Evolutionary conservation across 1,139 yeast genomes (phyloP).

Genomic region (Taphrina betulina): DNA sequence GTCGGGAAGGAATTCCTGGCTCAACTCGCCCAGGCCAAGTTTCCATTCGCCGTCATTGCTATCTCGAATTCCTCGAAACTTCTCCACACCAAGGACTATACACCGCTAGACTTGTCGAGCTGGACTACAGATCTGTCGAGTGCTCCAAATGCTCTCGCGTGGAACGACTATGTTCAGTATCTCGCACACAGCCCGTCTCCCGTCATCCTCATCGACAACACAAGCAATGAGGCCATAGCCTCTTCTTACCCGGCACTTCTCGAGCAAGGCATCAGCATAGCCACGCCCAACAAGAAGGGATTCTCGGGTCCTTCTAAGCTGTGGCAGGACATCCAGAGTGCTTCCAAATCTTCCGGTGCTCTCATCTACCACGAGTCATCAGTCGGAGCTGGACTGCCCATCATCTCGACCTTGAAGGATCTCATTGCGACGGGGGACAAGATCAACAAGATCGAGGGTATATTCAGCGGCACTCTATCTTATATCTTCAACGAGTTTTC

Average conservation of each 20-base stretch:
- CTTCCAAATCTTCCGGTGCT: constrained; percentile 56
- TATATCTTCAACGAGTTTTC: constrained; percentile 93
- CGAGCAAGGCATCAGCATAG: constrained; percentile 79
- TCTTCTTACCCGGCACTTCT: constrained; percentile 71
- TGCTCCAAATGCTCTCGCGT: constrained; percentile 52
- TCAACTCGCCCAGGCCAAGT: constrained; percentile 57
- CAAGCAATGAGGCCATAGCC: constrained; percentile 79
- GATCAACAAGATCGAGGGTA: constrained; percentile 87
- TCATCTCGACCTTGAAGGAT: constrained; percentile 83
- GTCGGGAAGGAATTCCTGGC: constrained; percentile 89
- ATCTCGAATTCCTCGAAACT: constrained; percentile 75
- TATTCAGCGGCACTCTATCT: constrained; percentile 93
- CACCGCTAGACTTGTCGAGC: constrained; percentile 62
- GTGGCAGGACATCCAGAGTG: constrained; percentile 73
- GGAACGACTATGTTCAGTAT: constrained; percentile 59
- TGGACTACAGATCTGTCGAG: constrained; percentile 55
- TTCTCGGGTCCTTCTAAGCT: constrained; percentile 74
- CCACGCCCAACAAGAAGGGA: constrained; percentile 97
- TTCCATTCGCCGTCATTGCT: constrained; percentile 67
- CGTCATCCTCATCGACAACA: constrained; percentile 85
- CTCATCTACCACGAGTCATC: constrained; percentile 96
- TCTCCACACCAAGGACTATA: constrained; percentile 63
- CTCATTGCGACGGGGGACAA: constrained; percentile 88
- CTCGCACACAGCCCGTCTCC: constrained; percentile 69
- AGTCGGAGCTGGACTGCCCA: constrained; percentile 98